phyloP scores from a whole-genome alignment of 2,329 filamentous ascomycete species.

The Myriosclerotinia curreyana region DNA sequence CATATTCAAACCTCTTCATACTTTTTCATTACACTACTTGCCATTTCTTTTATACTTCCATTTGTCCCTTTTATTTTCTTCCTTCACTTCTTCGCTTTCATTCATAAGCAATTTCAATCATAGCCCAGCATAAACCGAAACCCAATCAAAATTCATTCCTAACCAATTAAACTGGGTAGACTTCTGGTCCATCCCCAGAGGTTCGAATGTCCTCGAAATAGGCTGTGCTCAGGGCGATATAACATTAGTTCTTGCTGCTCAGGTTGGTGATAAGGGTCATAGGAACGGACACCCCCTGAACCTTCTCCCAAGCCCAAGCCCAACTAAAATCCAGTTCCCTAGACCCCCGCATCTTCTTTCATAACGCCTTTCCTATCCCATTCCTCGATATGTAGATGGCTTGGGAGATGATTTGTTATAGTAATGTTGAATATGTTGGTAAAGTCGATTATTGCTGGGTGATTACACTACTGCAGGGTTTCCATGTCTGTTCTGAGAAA shows the following conservation, averaged over 20 bases:
- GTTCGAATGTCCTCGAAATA: constrained; percentile 51
- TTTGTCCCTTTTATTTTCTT: not conserved
- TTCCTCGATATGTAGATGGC: not conserved
- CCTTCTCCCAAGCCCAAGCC: constrained; percentile 48
- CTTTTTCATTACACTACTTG: too few relatives aligned
- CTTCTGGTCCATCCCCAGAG: constrained; percentile 41
- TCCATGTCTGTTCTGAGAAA: too few relatives aligned
- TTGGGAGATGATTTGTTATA: too few relatives aligned
- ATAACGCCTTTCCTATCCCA: constrained; percentile 32
- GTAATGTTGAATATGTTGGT: too few relatives aligned
- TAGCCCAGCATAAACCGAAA: too few relatives aligned
- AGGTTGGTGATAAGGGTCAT: constrained; percentile 45
- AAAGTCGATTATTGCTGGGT: too few relatives aligned
- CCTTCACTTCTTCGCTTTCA: not conserved
- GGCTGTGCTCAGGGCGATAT: constrained; percentile 60
- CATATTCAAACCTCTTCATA: too few relatives aligned
- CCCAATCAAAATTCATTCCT: not conserved
- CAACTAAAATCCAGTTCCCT: constrained; percentile 44
- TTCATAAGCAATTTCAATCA: too few relatives aligned
- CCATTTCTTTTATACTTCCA: too few relatives aligned
- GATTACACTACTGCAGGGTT: too few relatives aligned
- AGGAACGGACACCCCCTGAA: constrained; percentile 45
- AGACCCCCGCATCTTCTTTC: constrained; percentile 46
- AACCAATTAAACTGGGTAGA: constrained; percentile 27
- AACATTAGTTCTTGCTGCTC: constrained; percentile 52